Percentiles rank a stretch among this genome's conserved stretches.
Evolutionary conservation across 805 yeast species (phyloP).

Genomic region (Cyberlindnera sargentensis): DNA sequence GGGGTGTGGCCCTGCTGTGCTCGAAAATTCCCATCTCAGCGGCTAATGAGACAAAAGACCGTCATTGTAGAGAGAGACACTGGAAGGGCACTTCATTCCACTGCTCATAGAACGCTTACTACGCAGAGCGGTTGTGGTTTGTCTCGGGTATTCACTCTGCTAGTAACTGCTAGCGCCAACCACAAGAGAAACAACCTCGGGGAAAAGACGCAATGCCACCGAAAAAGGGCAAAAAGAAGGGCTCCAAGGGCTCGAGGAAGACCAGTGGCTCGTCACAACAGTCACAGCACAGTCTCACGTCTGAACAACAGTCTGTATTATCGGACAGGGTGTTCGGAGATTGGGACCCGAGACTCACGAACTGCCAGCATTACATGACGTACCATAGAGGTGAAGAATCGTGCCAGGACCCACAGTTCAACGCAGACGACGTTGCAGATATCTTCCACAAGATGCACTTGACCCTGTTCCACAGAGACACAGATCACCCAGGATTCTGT

Average conservation of each 20-base stretch:
- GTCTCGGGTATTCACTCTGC: too few relatives aligned
- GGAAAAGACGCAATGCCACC: slow-evolving; percentile 5
- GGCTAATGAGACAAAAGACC: too few relatives aligned
- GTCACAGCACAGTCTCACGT: not conserved
- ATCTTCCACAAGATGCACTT: slow-evolving; percentile 5
- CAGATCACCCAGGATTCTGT: slow-evolving; percentile 11
- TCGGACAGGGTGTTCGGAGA: slow-evolving; percentile 2
- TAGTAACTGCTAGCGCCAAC: too few relatives aligned
- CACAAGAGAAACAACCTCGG: too few relatives aligned
- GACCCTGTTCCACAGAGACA: slow-evolving; percentile 5
- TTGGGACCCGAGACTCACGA: slow-evolving; percentile 11
- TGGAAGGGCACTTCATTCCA: too few relatives aligned
- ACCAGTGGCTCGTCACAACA: slow-evolving; percentile 1
- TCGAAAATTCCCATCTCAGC: too few relatives aligned
- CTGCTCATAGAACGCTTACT: too few relatives aligned
- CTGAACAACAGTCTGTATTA: too few relatives aligned
- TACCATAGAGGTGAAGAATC: slow-evolving; percentile 5
- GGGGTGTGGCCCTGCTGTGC: too few relatives aligned
- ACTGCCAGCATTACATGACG: slow-evolving; percentile 7
- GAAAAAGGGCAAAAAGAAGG: slow-evolving; percentile 15
- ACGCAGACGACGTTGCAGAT: not conserved
- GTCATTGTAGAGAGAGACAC: too few relatives aligned
- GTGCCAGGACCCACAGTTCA: not conserved
- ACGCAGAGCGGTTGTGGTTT: too few relatives aligned
- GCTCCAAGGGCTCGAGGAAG: slow-evolving; percentile 17